phyloP scores from a whole-genome alignment of 148 eudicot genomes.

The Salicornia ramosissima region DNA sequence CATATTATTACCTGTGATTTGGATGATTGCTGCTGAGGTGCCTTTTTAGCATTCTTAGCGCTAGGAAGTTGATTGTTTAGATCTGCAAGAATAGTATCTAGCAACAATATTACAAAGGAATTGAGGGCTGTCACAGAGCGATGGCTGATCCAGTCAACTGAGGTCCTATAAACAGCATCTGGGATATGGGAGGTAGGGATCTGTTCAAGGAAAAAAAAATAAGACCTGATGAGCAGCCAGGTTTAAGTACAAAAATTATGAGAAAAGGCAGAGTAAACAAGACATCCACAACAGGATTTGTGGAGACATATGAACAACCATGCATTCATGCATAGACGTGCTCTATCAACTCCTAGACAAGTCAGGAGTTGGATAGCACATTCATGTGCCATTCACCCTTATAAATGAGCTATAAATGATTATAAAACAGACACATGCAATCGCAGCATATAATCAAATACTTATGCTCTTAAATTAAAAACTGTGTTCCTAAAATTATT shows the following conservation, averaged over 20 bases:
- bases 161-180: slow-evolving; percentile 65
- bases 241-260: background rate
- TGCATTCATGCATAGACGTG: background rate
- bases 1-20: slow-evolving; percentile 60
- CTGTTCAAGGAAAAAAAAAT: slow-evolving; percentile 33
- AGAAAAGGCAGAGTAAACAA: background rate
- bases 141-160: slow-evolving; percentile 69
- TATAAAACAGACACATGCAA: no score
- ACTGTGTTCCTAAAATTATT: no score
- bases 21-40: slow-evolving; percentile 47
- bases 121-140: slow-evolving; percentile 49
- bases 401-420: no score
- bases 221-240: slow-evolving; percentile 2
- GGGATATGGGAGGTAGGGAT: slow-evolving; percentile 57
- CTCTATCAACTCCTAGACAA: background rate
- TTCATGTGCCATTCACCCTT: no score
- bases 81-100: slow-evolving; percentile 63
- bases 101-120: slow-evolving; percentile 49
- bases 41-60: slow-evolving; percentile 61
- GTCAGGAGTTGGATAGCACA: no score
- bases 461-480: no score
- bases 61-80: slow-evolving; percentile 41
- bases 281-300: background rate
- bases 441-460: no score
- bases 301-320: background rate